Evolutionary conservation across 805 yeast species (phyloP), one percentile per base, ranked within the genome.

Genomic region (Candida nemodendra): DNA sequence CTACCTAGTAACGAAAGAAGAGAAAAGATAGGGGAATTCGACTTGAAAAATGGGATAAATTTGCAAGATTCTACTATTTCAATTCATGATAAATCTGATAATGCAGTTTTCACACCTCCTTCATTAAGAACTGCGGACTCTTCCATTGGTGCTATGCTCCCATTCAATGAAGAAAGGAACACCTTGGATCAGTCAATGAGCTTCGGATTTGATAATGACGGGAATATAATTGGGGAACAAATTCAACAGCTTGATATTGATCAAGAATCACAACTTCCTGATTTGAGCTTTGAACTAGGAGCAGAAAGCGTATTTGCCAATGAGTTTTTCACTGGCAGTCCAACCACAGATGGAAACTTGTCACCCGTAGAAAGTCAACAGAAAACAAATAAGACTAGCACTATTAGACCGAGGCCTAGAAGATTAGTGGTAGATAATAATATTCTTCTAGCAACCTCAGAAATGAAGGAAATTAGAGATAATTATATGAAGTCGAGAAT

Each of bases 401-500:
- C 11, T 34, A 9, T 36, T 34, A 15, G 17, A 22, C 28, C 24
- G 4, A 42, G 39, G 18, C 23, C 37, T 14, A 40, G 50, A 24
- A 41, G 30, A 30, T n/a, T 50, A 14, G 27, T 26, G 9, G 26
- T 22, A 16, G 57, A 54, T 40, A 31, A 36, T 3, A 41, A 42
- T 5, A 44, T 49, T 9, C 28, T 34, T 11, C 31, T 54, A 8
- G 9, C 48, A n/a, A 34, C 46, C 3, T 23, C 34, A 2, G 28
- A 40, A 23, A 33, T 52, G 48, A 52, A 32, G 26, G 45, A 39
- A 22, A 14, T 33, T 8, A 39, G 53, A 24, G 51, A 48, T n/a
- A 13, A 19, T 9, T 50, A 48, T 27, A 26, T 33, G 9, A 39
- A 36, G 13, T 12, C 27, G 26, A 45, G 44, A 33, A 9, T 27